These are phyloP conservation scores for Acanthamoeba lenticulata DNA, from an alignment of 208 protist genomes.

Conservation along the genomic window DNA sequence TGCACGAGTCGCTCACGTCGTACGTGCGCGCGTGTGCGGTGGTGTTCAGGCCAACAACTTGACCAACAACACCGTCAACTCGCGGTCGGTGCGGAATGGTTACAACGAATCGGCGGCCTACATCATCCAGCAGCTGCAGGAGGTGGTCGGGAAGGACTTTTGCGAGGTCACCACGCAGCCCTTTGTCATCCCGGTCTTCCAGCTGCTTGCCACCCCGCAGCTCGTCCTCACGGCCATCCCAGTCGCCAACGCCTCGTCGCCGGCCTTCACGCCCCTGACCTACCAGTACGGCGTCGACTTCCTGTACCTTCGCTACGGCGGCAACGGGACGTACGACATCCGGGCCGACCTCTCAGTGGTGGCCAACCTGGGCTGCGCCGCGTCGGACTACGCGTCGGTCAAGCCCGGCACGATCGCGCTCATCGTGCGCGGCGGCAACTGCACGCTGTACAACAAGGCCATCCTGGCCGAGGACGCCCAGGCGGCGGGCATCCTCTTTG, in stretches of 20 bases:
- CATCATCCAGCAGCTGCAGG: slow-evolving; percentile 3
- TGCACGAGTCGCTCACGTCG: no score
- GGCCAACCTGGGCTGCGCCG: not conserved
- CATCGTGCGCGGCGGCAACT: slow-evolving; percentile 21
- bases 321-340: slow-evolving; percentile 25
- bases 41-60: slow-evolving; percentile 23
- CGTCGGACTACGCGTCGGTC: not conserved
- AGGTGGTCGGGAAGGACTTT: not conserved
- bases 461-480: not conserved
- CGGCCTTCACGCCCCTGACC: not conserved
- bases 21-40: not conserved
- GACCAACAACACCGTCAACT: slow-evolving; percentile 42
- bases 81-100: not conserved
- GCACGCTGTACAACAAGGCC: slow-evolving; percentile 13
- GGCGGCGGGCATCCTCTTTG: not conserved
- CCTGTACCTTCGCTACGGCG: not conserved
- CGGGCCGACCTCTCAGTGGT: not conserved
- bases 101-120: slow-evolving; percentile 21
- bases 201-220: not conserved
- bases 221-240: not conserved
- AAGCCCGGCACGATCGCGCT: not conserved
- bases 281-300: slow-evolving; percentile 25
- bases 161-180: not conserved
- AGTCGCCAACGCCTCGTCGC: not conserved
- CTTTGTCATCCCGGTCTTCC: slow-evolving; percentile 46